Evolutionary conservation across 345 rosid species (phyloP), one percentile per base, ranked within the genome.

Genomic region (Cochlearia excelsa): DNA sequence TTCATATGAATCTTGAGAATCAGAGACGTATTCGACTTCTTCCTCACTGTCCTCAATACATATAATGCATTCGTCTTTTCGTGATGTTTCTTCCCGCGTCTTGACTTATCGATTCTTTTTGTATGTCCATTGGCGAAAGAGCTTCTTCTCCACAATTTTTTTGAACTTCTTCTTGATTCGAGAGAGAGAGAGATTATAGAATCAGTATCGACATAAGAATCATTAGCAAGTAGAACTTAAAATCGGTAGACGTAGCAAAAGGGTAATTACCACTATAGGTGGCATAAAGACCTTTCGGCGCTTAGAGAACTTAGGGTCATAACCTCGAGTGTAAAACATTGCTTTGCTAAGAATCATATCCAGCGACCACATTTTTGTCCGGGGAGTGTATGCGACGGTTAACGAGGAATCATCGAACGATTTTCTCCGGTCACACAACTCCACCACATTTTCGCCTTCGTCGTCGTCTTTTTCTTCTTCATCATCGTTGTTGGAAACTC

Each of bases 151-250:
- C 79, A 46, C 66, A 35, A 43, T 11, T 65, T 50, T 75, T 85
- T 63, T 77, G 79, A 52, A 52, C 74, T 63, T 82, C 91, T 66
- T 82, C 91, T 87, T 82, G 75, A 56, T 72, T 40, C 51, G n/a
- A n/a, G n/a, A n/a, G n/a, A n/a, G 59, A 54, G 51, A 49, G 33
- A 50, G 60, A 40, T 35, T 3, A 41, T 3, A 29, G 16, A 71
- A 45, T 56, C 7, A 7, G n/a, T 7, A 30, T 56, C 54, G 57
- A 45, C 42, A 26, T 49, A 26, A 27, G 30, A n/a, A 34, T 62
- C 26, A 0, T 41, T 16, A 28, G 5, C 63, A 34, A 38, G n/a
- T n/a, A n/a, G n/a, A n/a, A n/a, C n/a, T n/a, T n/a, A n/a, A n/a
- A n/a, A n/a, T n/a, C n/a, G n/a, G 23, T 9, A 63, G 69, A 57